phyloP scores from a whole-genome alignment of 1,284 basidiomycete genomes.

The Bondarzewia mesenterica region DNA sequence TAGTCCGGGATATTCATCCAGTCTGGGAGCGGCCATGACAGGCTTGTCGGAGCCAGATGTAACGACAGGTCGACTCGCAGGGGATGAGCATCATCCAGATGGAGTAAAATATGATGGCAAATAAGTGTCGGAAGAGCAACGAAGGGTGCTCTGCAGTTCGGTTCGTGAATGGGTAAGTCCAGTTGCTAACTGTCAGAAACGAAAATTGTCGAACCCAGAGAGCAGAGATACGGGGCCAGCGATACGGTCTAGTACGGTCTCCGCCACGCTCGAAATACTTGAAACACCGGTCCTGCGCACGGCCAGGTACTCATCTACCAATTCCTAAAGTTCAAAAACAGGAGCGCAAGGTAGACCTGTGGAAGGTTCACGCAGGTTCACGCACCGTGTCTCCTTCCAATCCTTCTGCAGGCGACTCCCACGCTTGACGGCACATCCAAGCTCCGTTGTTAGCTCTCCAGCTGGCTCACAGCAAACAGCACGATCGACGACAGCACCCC shows the following conservation, averaged over 20 bases:
- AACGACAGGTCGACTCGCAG: slow-evolving; percentile 37
- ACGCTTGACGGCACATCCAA: too few relatives aligned
- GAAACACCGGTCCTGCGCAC: slow-evolving; percentile 93
- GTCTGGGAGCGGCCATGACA: slow-evolving; percentile 29
- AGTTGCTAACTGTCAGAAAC: too few relatives aligned
- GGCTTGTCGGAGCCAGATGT: slow-evolving; percentile 24
- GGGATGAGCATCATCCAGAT: slow-evolving; percentile 83
- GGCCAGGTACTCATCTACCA: slow-evolving; percentile 64
- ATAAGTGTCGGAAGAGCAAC: slow-evolving; percentile 88
- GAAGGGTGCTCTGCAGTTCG: slow-evolving; percentile 69
- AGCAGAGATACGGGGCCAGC: slow-evolving; percentile 84
- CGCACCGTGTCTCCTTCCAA: neutral
- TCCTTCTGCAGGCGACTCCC: neutral
- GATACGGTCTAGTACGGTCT: slow-evolving; percentile 79
- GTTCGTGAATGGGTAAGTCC: slow-evolving; percentile 5
- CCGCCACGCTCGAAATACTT: slow-evolving; percentile 96
- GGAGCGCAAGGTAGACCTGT: neutral
- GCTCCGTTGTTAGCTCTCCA: slow-evolving; percentile 20
- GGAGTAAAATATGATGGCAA: slow-evolving; percentile 89
- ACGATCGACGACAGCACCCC: slow-evolving; percentile 36
- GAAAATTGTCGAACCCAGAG: slow-evolving; percentile 53
- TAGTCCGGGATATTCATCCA: slow-evolving; percentile 56
- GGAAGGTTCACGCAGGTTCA: too few relatives aligned
- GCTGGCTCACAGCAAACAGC: slow-evolving; percentile 34
- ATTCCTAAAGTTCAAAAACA: slow-evolving; percentile 8